Base-by-base conservation (phyloP, 345 rosid species). In the Hevea brasiliensis region DNA sequence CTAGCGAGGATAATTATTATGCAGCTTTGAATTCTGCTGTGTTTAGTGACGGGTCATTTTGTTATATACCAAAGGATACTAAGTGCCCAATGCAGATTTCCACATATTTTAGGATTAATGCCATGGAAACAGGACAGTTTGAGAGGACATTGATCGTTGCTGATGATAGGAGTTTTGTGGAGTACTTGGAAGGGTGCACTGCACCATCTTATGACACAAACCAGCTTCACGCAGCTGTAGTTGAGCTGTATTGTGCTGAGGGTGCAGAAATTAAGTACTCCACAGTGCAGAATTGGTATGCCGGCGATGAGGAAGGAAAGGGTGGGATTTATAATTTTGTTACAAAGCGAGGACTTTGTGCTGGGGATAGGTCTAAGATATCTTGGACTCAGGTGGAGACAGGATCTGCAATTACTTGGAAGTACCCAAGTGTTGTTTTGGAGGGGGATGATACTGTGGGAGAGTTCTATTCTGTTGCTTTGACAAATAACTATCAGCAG, bases 311-410 rank as follows among this genome's bases (percentile, higher is more conserved):
- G 78, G 73, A 92, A 73, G 98, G 98, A 45, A 90, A 68, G 2
- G 98, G 98, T 6, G 97, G 98, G 79, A 83, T 94, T 58, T 94
- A 87, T 77, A 94, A 94, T 83, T 94, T 94, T 61, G 98, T 94
- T 70, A 90, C 98, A 0, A 94, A 94, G 86, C 86, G 98, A n/a
- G 98, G 98, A 42, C 79, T 89, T 73, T 92, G 98, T 26, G 92
- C 98, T 0, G 97, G 96, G 21, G 81, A 84, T 77, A 81, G 83
- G 37, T 90, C 98, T 9, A 94, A 89, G 70, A 92, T 94, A 76
- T 94, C 98, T 0, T 94, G 98, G 98, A 95, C 99, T 48, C 98
- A 92, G 80, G 98, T 92, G 78, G 99, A 95, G 88, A 95, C 98
- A 0, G 97, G 98, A n/a, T 94, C 98, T 2, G 98, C 97, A 0